These are phyloP conservation scores for Fusarium pseudocircinatum DNA, from an alignment of 2,329 filamentous ascomycete genomes.

Conservation along the genomic window DNA sequence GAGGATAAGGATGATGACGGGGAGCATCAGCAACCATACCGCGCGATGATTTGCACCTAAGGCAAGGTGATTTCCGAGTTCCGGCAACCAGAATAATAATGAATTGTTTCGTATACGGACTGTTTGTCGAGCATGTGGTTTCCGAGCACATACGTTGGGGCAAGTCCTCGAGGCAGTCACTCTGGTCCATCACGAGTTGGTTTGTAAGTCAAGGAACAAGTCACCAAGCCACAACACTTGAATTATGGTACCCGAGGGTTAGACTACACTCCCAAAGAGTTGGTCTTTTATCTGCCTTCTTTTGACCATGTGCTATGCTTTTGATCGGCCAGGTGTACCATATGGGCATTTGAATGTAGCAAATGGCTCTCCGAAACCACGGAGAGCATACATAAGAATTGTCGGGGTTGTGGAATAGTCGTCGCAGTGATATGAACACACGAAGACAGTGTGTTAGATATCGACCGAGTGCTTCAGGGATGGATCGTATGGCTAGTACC, in stretches of 20 bases:
- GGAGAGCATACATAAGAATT: constrained; percentile 14
- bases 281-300: neutral
- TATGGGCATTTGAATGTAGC: constrained; percentile 10
- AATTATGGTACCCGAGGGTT: neutral
- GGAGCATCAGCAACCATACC: constrained; percentile 34
- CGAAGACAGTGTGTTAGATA: constrained; percentile 2
- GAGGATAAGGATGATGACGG: constrained; percentile 37
- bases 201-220: constrained; percentile 1
- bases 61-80: constrained; percentile 10
- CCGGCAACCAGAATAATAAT: constrained; percentile 8
- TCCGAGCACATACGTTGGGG: neutral
- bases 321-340: constrained; percentile 2
- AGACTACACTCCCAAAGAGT: neutral
- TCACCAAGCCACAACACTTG: neutral
- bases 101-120: constrained; percentile 23
- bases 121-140: constrained; percentile 4
- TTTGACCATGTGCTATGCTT: neutral
- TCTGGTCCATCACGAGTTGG: constrained; percentile 18
- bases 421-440: constrained; percentile 8
- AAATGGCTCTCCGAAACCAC: neutral
- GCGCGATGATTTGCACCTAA: constrained; percentile 16
- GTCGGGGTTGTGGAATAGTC: constrained; percentile 12
- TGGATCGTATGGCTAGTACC: constrained; percentile 12
- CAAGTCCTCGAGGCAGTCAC: neutral
- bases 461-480: constrained; percentile 13